These are phyloP conservation scores for Rhododendron molle DNA, from an alignment of 148 eudicot genomes.

Conservation along the genomic window DNA sequence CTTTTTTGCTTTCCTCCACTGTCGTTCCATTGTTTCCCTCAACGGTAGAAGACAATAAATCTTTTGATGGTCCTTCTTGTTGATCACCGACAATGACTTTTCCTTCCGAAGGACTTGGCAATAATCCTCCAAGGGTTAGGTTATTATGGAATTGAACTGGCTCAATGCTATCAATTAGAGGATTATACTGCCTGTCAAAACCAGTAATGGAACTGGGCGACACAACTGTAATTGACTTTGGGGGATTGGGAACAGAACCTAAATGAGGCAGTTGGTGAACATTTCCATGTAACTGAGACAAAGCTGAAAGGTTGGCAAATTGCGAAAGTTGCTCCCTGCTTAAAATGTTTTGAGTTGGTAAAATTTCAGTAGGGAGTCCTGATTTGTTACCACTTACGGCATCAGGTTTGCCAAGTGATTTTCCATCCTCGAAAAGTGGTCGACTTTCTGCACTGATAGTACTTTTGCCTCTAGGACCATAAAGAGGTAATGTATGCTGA, in stretches of 20 bases:
- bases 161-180: slow-evolving; percentile 13
- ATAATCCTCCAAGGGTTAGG: not conserved
- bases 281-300: not conserved
- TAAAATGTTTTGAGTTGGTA: not conserved
- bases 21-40: slow-evolving; percentile 16
- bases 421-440: not conserved
- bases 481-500: not conserved
- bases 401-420: slow-evolving; percentile 8
- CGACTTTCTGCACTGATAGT: not conserved
- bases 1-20: slow-evolving; percentile 27
- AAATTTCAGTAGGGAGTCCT: not conserved
- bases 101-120: not conserved
- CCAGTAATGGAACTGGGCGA: not conserved
- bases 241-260: slow-evolving; percentile 4
- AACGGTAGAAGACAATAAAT: not conserved
- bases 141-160: not conserved
- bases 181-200: slow-evolving; percentile 3
- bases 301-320: slow-evolving; percentile 6
- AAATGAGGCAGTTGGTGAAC: not conserved
- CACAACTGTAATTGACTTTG: not conserved
- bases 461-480: not conserved
- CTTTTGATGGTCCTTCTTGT: not conserved
- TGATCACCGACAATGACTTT: not conserved
- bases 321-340: slow-evolving; percentile 8
- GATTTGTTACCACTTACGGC: not conserved